phyloP scores from a whole-genome alignment of 31 red algal species.

The Porphyra umbilicalis region DNA sequence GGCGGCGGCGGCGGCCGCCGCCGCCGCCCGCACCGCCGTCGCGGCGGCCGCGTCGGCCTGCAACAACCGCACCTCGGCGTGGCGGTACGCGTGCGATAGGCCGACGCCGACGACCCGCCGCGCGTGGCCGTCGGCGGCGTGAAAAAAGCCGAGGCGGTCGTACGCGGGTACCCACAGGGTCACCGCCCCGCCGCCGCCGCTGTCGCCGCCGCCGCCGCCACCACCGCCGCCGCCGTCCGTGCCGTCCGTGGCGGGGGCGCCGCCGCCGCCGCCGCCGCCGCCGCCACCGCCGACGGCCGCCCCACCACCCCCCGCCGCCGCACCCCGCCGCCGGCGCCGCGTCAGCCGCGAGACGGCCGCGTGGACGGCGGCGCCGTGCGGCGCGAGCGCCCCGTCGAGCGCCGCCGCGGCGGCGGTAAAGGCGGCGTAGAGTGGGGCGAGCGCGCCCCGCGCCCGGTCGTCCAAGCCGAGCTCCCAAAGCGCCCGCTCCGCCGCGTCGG shows the following conservation, averaged over 20 bases:
- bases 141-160: not conserved
- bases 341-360: not conserved
- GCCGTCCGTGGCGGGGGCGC: not conserved
- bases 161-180: not conserved
- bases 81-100: not conserved
- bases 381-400: not conserved
- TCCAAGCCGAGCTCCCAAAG: not conserved
- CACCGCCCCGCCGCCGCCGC: not conserved
- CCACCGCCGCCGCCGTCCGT: not conserved
- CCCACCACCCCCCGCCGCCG: not conserved
- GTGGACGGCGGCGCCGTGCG: not conserved
- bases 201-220: not conserved
- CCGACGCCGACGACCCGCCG: not conserved
- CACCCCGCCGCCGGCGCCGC: not conserved
- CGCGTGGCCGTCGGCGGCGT: not conserved
- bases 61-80: not conserved
- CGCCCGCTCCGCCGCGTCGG: not conserved
- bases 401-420: not conserved
- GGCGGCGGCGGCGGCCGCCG: not conserved
- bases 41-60: not conserved
- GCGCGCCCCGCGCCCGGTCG: not conserved
- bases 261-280: not conserved
- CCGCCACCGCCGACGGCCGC: not conserved
- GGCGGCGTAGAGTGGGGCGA: not conserved
- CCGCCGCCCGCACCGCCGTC: not conserved